These are phyloP conservation scores for Firmiana major DNA, from an alignment of 345 rosid species.

Conservation along the genomic window DNA sequence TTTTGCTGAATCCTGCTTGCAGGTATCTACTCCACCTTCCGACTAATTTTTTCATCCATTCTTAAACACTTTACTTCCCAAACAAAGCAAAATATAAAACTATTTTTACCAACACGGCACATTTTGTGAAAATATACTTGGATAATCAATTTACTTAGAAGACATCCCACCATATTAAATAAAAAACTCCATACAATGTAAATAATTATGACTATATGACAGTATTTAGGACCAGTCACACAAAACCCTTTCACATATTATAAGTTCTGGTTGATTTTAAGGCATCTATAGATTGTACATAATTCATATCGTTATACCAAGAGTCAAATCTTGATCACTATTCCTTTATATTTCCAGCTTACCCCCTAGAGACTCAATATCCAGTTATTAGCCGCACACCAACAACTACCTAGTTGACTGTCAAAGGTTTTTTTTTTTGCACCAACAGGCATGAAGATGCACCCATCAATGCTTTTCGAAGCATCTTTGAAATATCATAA, in stretches of 20 bases:
- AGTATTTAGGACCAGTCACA: background rate
- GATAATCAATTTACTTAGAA: background rate
- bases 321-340: background rate
- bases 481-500: background rate
- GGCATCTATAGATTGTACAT: background rate
- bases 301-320: background rate
- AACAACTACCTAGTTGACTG: background rate
- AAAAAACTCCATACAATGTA: background rate
- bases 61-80: background rate
- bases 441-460: background rate
- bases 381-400: background rate
- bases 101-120: background rate
- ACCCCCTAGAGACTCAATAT: background rate
- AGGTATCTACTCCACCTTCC: background rate
- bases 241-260: background rate
- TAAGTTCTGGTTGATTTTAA: background rate
- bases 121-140: background rate
- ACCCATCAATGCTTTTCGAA: background rate
- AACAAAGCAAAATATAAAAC: background rate
- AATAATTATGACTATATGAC: background rate
- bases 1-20: background rate
- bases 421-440: background rate
- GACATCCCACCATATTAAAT: background rate
- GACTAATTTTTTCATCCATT: background rate
- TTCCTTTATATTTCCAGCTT: background rate